Evolutionary conservation across 331 rosid species (phyloP).

Genomic region (Quercus lobata): DNA sequence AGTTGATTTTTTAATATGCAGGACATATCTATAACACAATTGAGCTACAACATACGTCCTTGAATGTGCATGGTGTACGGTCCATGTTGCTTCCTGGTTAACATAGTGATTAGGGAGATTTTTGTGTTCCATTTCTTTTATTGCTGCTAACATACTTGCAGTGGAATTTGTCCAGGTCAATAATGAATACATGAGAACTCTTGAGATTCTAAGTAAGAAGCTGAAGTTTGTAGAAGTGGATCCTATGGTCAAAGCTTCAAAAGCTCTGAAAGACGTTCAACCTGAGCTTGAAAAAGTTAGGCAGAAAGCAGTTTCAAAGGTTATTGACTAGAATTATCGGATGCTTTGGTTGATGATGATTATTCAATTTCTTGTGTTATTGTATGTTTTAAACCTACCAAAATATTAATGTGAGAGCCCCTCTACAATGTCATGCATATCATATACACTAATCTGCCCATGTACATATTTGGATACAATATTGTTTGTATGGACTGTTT

Average conservation of each 20-base stretch:
- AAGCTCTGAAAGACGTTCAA: conserved; percentile 94
- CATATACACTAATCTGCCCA: neutral
- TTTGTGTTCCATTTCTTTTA: conserved; percentile 5
- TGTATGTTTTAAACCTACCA: conserved; percentile 2
- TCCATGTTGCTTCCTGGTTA: neutral
- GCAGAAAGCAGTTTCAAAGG: conserved; percentile 86
- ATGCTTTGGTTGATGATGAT: neutral
- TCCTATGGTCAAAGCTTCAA: conserved; percentile 79
- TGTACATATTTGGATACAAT: neutral
- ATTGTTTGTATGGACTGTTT: neutral
- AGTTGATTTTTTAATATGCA: neutral
- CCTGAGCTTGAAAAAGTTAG: conserved; percentile 95
- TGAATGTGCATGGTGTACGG: conserved; percentile 7
- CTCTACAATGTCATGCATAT: conserved; percentile 10
- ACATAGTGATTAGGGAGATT: neutral
- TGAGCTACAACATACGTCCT: conserved; percentile 10
- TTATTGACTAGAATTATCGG: conserved; percentile 12
- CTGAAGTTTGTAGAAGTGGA: conserved; percentile 86
- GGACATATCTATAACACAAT: conserved; percentile 2
- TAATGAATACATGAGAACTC: conserved; percentile 92
- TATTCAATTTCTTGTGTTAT: neutral
- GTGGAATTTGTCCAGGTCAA: conserved; percentile 62
- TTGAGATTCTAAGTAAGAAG: conserved; percentile 87
- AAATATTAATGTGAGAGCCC: neutral
- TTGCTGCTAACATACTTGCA: conserved; percentile 17